A percentile compares a stretch with the other conserved stretches of the same genome.
Evolutionary conservation across 345 rosid species (phyloP).

Genomic region (Punica granatum): DNA sequence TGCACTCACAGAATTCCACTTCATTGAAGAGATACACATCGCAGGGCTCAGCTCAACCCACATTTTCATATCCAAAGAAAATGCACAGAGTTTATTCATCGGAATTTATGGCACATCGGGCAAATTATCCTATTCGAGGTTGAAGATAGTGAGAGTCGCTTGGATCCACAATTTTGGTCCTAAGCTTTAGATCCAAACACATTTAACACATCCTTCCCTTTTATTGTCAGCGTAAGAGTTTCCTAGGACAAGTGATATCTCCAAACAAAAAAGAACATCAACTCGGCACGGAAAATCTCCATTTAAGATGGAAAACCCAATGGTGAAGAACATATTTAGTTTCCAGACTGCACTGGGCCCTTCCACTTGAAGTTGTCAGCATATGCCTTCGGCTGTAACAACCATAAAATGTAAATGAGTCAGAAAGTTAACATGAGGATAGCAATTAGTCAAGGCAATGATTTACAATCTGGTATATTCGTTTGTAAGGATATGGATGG

Average conservation of each 20-base stretch:
- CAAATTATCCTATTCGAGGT: not conserved
- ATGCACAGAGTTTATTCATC: not conserved
- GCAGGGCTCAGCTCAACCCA: no score
- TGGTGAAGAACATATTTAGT: not conserved
- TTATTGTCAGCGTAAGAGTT: conserved; percentile 4
- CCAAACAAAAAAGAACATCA: not conserved
- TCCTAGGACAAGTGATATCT: not conserved
- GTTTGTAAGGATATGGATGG: not conserved
- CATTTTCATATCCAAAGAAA: no score
- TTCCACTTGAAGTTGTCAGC: conserved; percentile 97
- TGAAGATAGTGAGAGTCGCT: not conserved
- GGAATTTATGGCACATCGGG: not conserved
- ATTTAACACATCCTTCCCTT: not conserved
- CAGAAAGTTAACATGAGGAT: not conserved
- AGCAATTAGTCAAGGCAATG: not conserved
- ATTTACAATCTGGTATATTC: not conserved
- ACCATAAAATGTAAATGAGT: not conserved
- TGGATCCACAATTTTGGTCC: not conserved
- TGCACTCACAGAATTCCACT: no score
- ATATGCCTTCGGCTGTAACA: conserved; percentile 58
- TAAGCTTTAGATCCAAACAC: not conserved
- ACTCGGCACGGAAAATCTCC: not conserved
- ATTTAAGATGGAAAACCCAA: not conserved
- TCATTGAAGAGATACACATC: no score
- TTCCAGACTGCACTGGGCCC: conserved; percentile 47